A percentile compares a stretch with the other conserved stretches of the same genome.
Evolutionary conservation across 139 green algal genomes (phyloP).

Genomic region (Edaphochlamys debaryana): DNA sequence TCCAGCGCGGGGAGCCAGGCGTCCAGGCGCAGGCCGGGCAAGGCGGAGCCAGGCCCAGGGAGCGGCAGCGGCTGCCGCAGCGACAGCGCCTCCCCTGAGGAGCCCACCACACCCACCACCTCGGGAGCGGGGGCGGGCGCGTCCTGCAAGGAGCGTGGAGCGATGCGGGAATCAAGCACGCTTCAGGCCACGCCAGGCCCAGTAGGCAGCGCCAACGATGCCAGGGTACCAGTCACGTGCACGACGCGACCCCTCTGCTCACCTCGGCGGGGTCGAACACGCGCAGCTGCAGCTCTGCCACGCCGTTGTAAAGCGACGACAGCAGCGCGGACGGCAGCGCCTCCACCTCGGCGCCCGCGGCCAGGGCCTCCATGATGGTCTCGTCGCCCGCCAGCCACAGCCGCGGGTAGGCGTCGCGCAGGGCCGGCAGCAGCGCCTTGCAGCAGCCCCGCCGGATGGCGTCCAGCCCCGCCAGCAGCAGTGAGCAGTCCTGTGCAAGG

Average conservation of each 20-base stretch:
- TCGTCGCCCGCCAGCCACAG: slow-evolving; percentile 47
- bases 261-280: slow-evolving; percentile 3
- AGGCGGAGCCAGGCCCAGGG: background rate
- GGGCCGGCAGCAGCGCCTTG: slow-evolving; percentile 7
- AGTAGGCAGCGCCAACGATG: no score
- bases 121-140: background rate
- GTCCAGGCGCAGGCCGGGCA: background rate
- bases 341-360: slow-evolving; percentile 17
- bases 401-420: slow-evolving; percentile 44
- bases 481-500: slow-evolving; percentile 25
- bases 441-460: slow-evolving; percentile 3
- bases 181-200: no score
- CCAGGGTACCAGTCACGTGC: no score
- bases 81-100: slow-evolving; percentile 30
- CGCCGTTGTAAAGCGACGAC: slow-evolving; percentile 30
- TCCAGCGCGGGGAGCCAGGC: slow-evolving; percentile 40
- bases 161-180: no score
- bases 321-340: slow-evolving; percentile 36
- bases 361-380: slow-evolving; percentile 50
- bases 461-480: slow-evolving; percentile 17
- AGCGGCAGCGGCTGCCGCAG: slow-evolving; percentile 20
- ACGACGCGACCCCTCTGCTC: no score
- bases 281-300: slow-evolving; percentile 21
- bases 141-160: slow-evolving; percentile 8
- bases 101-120: slow-evolving; percentile 24